phyloP scores from a whole-genome alignment of 352 stramenopile species.

The Phytophthora agathidicida region DNA sequence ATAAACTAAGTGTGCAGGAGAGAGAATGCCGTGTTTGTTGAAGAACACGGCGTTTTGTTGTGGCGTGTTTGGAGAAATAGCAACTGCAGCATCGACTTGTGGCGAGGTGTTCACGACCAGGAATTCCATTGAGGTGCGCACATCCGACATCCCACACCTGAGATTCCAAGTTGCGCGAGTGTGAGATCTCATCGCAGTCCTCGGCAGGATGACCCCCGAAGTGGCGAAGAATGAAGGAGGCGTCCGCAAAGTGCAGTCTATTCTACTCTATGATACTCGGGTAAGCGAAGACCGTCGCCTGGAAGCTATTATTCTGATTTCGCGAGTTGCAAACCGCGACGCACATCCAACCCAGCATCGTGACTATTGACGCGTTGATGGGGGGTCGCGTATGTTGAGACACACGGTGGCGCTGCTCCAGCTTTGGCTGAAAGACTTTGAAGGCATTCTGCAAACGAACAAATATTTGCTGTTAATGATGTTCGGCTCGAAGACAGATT shows the following conservation, averaged over 20 bases:
- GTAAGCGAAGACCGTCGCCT: not conserved
- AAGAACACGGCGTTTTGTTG: no score
- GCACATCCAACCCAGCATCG: constrained; percentile 47
- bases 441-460: constrained; percentile 76
- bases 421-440: constrained; percentile 80
- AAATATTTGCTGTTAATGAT: constrained; percentile 92
- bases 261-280: constrained; percentile 6
- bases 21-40: no score
- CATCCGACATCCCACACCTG: not conserved
- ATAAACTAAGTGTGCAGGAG: no score
- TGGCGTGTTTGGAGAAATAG: no score
- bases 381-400: constrained; percentile 78
- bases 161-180: not conserved
- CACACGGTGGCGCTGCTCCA: constrained; percentile 93
- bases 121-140: not conserved
- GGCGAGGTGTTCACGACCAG: no score
- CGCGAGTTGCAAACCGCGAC: not conserved
- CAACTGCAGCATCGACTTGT: no score
- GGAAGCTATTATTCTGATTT: constrained; percentile 12
- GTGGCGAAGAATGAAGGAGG: not conserved
- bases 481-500: constrained; percentile 92
- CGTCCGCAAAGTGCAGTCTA: not conserved
- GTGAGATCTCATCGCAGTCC: not conserved
- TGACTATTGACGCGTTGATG: constrained; percentile 62
- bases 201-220: constrained; percentile 4